Conservation (phyloP, 257 asterid genomes). For the Prunella vulgaris region DNA sequence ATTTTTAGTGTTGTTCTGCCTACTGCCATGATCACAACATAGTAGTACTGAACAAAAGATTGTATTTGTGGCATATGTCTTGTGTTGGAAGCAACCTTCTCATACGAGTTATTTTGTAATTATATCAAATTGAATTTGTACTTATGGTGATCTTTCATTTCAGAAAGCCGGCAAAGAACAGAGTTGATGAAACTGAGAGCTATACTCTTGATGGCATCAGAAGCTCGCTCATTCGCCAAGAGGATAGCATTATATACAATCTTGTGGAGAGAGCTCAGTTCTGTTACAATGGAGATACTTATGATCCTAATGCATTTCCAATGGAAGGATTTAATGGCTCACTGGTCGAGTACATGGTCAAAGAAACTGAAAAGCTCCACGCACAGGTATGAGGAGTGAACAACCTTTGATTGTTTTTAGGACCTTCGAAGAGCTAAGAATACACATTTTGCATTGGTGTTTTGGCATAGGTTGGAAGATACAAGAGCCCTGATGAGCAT, state of each 20-base stretch:
- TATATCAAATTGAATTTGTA: slow-evolving; percentile 5
- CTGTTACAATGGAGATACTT: slow-evolving; percentile 62
- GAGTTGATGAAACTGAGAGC: slow-evolving; percentile 75
- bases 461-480: slow-evolving; percentile 77
- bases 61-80: background rate
- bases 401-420: background rate
- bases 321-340: slow-evolving; percentile 81
- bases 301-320: slow-evolving; percentile 58
- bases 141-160: slow-evolving; percentile 7
- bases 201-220: slow-evolving; percentile 89
- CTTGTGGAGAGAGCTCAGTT: slow-evolving; percentile 92
- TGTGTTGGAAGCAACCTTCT: background rate
- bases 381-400: slow-evolving; percentile 43
- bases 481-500: slow-evolving; percentile 88
- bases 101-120: background rate
- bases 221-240: slow-evolving; percentile 76
- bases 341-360: slow-evolving; percentile 75
- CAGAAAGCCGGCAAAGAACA: slow-evolving; percentile 44
- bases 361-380: slow-evolving; percentile 93
- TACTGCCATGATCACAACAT: background rate
- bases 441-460: background rate
- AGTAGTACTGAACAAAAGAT: background rate
- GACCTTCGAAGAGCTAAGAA: background rate
- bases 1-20: background rate
- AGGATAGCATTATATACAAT: slow-evolving; percentile 86